These are phyloP conservation scores for Paramecium bursaria DNA, from an alignment of 73 alveolate species.

Conservation along the genomic window DNA sequence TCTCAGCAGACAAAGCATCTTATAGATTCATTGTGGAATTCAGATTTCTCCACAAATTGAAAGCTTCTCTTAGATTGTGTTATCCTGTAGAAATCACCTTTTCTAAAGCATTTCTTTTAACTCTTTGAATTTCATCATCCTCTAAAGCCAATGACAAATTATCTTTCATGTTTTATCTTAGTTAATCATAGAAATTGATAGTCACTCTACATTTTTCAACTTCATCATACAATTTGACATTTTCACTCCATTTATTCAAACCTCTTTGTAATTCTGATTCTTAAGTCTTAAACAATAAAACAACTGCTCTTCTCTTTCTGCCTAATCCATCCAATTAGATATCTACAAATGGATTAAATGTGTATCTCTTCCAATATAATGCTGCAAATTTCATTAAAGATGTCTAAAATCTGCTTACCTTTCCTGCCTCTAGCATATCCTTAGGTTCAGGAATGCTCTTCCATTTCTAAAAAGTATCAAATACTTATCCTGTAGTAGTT, in stretches of 20 bases:
- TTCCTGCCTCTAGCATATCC: not conserved
- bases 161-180: not conserved
- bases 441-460: slow-evolving; percentile 8
- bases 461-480: slow-evolving; percentile 14
- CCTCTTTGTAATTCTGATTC: slow-evolving; percentile 49
- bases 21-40: no score
- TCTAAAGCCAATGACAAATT: slow-evolving; percentile 28
- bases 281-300: slow-evolving; percentile 28
- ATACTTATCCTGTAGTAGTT: not conserved
- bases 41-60: no score
- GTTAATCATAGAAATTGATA: not conserved
- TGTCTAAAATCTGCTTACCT: slow-evolving; percentile 14
- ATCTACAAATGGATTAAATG: slow-evolving; percentile 37
- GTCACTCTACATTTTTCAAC: slow-evolving; percentile 31
- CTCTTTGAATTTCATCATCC: no score
- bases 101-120: no score
- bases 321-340: slow-evolving; percentile 36
- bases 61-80: no score
- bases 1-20: slow-evolving; percentile 41
- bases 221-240: not conserved
- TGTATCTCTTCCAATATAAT: not conserved
- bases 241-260: slow-evolving; percentile 2
- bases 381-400: not conserved
- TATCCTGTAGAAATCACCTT: no score
- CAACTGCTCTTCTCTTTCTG: slow-evolving; percentile 14